phyloP scores from a whole-genome alignment of 768 basidiomycete species.

The Auricularia sp. region DNA sequence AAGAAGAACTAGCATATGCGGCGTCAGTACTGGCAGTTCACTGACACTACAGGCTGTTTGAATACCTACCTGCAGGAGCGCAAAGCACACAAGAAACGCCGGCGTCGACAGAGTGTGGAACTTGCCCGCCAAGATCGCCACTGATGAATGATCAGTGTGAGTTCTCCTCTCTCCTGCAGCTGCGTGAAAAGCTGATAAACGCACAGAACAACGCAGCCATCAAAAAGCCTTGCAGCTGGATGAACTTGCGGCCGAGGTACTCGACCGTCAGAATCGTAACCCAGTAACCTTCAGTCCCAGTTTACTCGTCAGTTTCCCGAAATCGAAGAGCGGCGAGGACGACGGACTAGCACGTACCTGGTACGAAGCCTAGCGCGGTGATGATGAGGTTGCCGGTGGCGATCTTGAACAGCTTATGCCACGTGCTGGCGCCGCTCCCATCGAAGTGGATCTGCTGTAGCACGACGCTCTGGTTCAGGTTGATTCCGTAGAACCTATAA shows the following conservation, averaged over 20 bases:
- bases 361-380: conserved; percentile 66
- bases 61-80: background rate
- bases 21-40: conserved; percentile 28
- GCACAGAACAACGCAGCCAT: conserved; percentile 57
- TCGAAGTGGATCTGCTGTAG: conserved; percentile 62
- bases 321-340: too few relatives aligned
- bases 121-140: conserved; percentile 32
- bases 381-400: conserved; percentile 62
- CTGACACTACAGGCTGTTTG: conserved; percentile 18
- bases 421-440: conserved; percentile 41
- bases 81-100: conserved; percentile 30
- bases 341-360: conserved; percentile 31
- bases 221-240: conserved; percentile 36
- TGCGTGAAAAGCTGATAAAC: conserved; percentile 7
- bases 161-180: conserved; percentile 4
- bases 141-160: conserved; percentile 30
- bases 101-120: conserved; percentile 1
- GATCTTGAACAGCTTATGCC: conserved; percentile 59
- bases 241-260: conserved; percentile 39
- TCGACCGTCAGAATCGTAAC: conserved; percentile 60
- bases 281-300: conserved; percentile 46
- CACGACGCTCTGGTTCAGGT: conserved; percentile 42
- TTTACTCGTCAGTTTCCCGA: background rate
- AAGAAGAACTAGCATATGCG: conserved; percentile 28
- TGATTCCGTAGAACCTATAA: conserved; percentile 64